A percentile compares a stretch with the other conserved stretches of the same genome.
Conservation (phyloP, 495 filamentous ascomycete genomes). For the Penicillium fimorum region DNA sequence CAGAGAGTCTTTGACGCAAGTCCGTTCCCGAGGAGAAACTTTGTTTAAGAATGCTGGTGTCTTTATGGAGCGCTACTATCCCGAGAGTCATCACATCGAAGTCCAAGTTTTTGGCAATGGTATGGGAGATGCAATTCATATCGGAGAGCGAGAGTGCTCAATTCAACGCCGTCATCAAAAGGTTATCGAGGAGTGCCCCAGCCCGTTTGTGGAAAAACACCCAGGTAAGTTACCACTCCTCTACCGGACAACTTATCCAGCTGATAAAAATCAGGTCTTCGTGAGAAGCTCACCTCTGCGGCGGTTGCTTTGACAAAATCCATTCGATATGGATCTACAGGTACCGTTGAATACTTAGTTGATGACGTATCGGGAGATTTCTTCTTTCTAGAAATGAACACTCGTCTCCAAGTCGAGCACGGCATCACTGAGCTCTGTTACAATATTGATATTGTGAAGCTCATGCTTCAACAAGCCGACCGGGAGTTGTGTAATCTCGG, state of each 20-base stretch:
- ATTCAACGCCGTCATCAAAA: conserved; percentile 55
- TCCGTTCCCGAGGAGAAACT: conserved; percentile 38
- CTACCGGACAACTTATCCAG: not conserved
- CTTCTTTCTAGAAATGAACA: conserved; percentile 72
- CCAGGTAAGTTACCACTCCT: not conserved
- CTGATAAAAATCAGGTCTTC: conserved; percentile 32
- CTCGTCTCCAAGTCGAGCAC: conserved; percentile 66
- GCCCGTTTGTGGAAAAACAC: conserved; percentile 47
- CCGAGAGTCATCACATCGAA: conserved; percentile 45
- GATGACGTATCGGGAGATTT: conserved; percentile 57
- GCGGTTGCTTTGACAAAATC: conserved; percentile 51
- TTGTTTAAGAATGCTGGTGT: conserved; percentile 48
- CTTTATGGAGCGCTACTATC: conserved; percentile 47
- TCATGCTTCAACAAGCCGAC: conserved; percentile 56
- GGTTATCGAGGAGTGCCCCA: conserved; percentile 54
- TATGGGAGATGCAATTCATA: conserved; percentile 39
- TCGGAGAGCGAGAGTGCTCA: conserved; percentile 49
- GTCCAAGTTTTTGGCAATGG: conserved; percentile 49
- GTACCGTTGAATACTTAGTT: conserved; percentile 65
- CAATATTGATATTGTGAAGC: conserved; percentile 56
- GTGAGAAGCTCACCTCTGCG: conserved; percentile 48
- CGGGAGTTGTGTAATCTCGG: conserved; percentile 32
- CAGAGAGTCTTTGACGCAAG: conserved; percentile 34
- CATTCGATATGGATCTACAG: conserved; percentile 57
- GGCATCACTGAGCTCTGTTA: conserved; percentile 62